A percentile compares a stretch with the other conserved stretches of the same genome.
Evolutionary conservation across 2,329 filamentous ascomycete genomes (phyloP).

Genomic region (Xylaria sp.): DNA sequence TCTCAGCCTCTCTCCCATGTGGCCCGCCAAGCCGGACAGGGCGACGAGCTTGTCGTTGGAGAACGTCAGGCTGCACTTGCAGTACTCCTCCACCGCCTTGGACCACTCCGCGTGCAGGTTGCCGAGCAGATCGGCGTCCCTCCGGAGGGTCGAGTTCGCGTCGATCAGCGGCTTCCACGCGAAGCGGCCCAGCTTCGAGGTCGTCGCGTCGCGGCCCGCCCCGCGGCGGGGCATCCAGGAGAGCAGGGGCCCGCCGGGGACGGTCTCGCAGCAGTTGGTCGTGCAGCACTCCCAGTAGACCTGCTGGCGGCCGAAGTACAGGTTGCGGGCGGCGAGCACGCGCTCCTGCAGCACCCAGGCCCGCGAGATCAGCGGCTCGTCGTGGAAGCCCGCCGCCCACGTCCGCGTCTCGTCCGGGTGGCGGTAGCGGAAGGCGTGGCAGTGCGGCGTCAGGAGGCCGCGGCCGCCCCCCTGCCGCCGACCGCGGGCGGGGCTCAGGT

Average conservation of each 20-base stretch:
- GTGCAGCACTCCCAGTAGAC: conserved; percentile 27
- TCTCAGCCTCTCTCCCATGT: conserved; percentile 10
- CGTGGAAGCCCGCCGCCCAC: conserved; percentile 9
- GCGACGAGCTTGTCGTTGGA: conserved; percentile 26
- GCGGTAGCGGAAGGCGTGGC: conserved; percentile 1
- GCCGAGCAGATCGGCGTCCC: not conserved
- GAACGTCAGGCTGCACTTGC: conserved; percentile 11
- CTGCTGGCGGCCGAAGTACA: conserved; percentile 26
- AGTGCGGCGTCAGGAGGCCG: too few relatives aligned
- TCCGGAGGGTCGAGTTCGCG: not conserved
- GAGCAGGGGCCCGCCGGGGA: conserved; percentile 2
- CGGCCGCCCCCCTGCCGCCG: too few relatives aligned
- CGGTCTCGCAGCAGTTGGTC: conserved; percentile 18
- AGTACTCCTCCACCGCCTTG: conserved; percentile 8
- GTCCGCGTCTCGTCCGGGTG: not conserved
- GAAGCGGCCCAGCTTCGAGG: not conserved
- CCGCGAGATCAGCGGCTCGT: conserved; percentile 16
- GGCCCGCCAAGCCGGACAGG: conserved; percentile 22
- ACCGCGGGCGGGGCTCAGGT: conserved; percentile 3
- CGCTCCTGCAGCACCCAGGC: conserved; percentile 30
- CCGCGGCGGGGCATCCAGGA: not conserved
- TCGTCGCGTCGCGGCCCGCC: not conserved
- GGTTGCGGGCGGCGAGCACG: conserved; percentile 21
- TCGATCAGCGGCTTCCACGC: conserved; percentile 16
- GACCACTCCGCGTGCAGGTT: conserved; percentile 3